Conservation (phyloP, 139 green algal genomes). For the Closterium sp. region DNA sequence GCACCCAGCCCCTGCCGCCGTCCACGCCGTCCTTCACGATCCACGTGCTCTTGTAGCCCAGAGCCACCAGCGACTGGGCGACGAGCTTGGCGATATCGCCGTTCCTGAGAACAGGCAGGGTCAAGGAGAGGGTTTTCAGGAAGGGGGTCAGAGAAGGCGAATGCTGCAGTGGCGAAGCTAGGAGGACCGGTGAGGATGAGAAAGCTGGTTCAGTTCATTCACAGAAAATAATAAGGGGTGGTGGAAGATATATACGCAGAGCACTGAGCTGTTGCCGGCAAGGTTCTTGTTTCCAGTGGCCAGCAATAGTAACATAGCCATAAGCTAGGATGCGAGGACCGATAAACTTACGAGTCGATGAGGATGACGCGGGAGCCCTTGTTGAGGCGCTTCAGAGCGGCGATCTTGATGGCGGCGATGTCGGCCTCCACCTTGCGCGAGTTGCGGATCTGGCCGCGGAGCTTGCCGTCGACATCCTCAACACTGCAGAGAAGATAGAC, state of each 20-base stretch:
- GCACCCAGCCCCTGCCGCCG: constrained; percentile 28
- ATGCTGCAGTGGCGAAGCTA: too few species aligned
- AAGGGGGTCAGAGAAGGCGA: too few species aligned
- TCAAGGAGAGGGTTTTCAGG: neutral
- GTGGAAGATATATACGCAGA: too few species aligned
- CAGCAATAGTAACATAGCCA: neutral
- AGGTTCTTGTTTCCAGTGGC: too few species aligned
- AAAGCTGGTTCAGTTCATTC: too few species aligned
- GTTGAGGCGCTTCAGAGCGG: constrained; percentile 27
- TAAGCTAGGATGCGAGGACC: neutral
- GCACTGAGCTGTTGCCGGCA: too few species aligned
- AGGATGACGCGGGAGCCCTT: constrained; percentile 41
- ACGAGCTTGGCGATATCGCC: constrained; percentile 21
- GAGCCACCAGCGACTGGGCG: constrained; percentile 7
- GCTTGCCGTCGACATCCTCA: constrained; percentile 41
- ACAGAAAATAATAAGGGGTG: too few species aligned
- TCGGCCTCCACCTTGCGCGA: constrained; percentile 31
- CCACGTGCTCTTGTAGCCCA: constrained; percentile 36
- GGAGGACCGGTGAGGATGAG: too few species aligned
- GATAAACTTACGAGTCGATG: constrained; percentile 32
- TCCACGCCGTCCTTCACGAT: constrained; percentile 30
- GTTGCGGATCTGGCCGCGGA: constrained; percentile 38
- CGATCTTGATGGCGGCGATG: constrained; percentile 45
- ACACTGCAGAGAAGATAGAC: neutral
- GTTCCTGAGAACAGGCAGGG: constrained; percentile 12